Evolutionary conservation across 2,329 filamentous ascomycete genomes (phyloP), one percentile per base, ranked within the genome.

Genomic region (Arthrobotrys sinensis): DNA sequence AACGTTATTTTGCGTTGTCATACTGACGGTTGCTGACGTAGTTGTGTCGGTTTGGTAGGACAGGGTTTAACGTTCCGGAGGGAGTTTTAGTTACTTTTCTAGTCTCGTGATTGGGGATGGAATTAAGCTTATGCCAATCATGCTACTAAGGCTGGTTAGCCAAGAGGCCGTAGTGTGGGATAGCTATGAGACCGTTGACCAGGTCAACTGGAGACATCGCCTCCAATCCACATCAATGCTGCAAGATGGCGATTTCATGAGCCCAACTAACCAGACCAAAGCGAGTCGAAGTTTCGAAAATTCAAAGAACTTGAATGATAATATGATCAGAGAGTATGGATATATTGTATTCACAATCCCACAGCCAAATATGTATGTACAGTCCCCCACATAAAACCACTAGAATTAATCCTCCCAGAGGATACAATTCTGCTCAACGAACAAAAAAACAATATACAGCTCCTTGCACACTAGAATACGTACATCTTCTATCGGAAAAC

Each of bases 1-100:
- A 75, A 76, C 71, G 71, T 76, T 76, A 76, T 76, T 68, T 68
- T 76, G 71, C 64, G 71, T 76, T 76, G 71, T 76, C 71, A 76
- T 76, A 63, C 71, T 76, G 71, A 76, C 64, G 63, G 52, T 4
- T 57, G 71, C 68, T 72, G 55, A 36, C 36, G 67, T 55, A 60
- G 55, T 10, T 24, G 55, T 4, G 52, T 12, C n/a, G n/a, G 40
- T 45, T 8, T 14, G 36, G 21, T 53, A 19, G 36, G 43, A 69
- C 66, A 21, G 32, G 5, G 24, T 28, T 28, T 28, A 28, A 28
- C 24, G 24, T 32, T 64, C 8, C 14, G 8, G 14, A n/a, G n/a
- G 11, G 19, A 43, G n/a, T 60, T 40, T 32, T 45, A 28, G 24
- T 28, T 28, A n/a, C n/a, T n/a, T n/a, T n/a, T n/a, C n/a, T 28